Evolutionary conservation across 371 early-diverging fungal genomes (phyloP).

Genomic region (Mucor plumbeus): DNA sequence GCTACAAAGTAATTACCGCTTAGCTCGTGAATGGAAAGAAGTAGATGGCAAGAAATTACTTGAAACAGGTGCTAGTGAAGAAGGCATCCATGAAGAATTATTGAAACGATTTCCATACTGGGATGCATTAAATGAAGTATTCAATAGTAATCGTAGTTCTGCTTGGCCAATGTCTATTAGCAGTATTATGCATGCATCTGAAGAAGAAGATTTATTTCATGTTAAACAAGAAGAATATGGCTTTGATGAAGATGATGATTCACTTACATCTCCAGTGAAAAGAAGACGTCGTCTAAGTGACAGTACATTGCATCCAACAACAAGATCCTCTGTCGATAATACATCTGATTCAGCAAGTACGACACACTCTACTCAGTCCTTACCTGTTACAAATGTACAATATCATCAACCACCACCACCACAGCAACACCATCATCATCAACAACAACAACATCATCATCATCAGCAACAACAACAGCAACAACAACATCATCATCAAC

Average conservation of each 20-base stretch:
- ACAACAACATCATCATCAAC: constrained; percentile 9
- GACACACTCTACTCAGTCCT: constrained; percentile 26
- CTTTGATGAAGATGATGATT: constrained; percentile 28
- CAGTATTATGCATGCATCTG: constrained; percentile 44
- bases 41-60: constrained; percentile 41
- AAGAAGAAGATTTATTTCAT: constrained; percentile 28
- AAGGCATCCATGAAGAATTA: constrained; percentile 50
- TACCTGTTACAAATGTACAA: constrained; percentile 13
- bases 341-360: constrained; percentile 24
- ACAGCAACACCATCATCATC: background rate
- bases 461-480: background rate
- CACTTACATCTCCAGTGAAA: constrained; percentile 5
- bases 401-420: background rate
- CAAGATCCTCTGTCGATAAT: constrained; percentile 21
- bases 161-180: constrained; percentile 54
- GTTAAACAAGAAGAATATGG: constrained; percentile 29
- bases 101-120: constrained; percentile 55
- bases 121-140: constrained; percentile 49
- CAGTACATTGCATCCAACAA: constrained; percentile 16
- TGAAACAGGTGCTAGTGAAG: constrained; percentile 44
- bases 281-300: constrained; percentile 37
- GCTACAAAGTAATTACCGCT: constrained; percentile 50
- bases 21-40: constrained; percentile 54
- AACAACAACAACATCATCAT: background rate
- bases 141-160: constrained; percentile 30